These are phyloP conservation scores for Agroathelia rolfsii DNA, from an alignment of 1,284 basidiomycete species.

Conservation along the genomic window DNA sequence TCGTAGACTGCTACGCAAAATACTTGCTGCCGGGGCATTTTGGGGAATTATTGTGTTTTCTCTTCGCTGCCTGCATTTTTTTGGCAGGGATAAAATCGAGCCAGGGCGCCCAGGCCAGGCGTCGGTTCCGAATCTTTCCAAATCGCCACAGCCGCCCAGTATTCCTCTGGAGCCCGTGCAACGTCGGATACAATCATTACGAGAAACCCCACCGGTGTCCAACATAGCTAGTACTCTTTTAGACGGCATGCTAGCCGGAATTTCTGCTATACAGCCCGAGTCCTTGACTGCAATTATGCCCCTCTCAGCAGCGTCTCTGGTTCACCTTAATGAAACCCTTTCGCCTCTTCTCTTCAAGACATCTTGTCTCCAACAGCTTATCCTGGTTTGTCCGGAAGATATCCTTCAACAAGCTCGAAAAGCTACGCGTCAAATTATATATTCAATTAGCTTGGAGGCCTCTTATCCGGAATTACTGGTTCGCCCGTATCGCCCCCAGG, in stretches of 20 bases:
- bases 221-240: too few species aligned
- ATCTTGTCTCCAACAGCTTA: conserved; percentile 30
- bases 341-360: conserved; percentile 25
- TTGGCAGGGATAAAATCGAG: too few species aligned
- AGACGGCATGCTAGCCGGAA: background rate
- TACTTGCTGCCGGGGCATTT: too few species aligned
- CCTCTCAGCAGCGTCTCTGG: conserved; percentile 27
- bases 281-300: conserved; percentile 43
- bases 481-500: background rate
- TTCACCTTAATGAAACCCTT: conserved; percentile 24
- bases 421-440: background rate
- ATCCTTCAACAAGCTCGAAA: conserved; percentile 26
- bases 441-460: conserved; percentile 1
- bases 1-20: too few species aligned
- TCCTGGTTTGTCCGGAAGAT: conserved; percentile 35
- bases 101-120: too few species aligned
- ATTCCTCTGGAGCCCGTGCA: too few species aligned
- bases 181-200: too few species aligned
- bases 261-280: conserved; percentile 6
- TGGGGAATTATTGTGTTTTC: too few species aligned
- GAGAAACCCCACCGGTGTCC: too few species aligned
- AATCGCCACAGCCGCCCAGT: too few species aligned
- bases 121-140: too few species aligned
- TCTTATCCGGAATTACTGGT: background rate
- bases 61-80: too few species aligned